phyloP scores from a whole-genome alignment of 345 rosid species.

The Citrus trifoliata region DNA sequence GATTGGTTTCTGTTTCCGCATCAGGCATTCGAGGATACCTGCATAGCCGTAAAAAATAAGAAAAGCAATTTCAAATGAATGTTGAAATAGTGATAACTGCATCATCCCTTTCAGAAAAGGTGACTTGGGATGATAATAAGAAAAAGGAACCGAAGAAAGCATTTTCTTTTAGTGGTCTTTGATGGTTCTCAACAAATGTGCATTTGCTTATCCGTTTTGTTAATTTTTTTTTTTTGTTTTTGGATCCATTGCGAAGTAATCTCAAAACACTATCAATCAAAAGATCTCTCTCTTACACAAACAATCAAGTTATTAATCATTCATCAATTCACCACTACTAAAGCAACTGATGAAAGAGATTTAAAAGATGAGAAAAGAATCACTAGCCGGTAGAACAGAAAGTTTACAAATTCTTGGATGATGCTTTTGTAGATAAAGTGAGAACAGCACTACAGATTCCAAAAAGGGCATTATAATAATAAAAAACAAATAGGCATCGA shows the following conservation, averaged over 20 bases:
- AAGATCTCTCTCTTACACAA: neutral
- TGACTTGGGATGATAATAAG: neutral
- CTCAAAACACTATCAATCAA: neutral
- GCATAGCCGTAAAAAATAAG: slow-evolving; percentile 13
- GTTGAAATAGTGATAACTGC: neutral
- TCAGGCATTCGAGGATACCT: slow-evolving; percentile 53
- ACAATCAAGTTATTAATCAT: neutral
- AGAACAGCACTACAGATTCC: no score
- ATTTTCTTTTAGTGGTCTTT: neutral
- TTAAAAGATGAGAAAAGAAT: neutral
- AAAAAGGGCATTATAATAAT: no score
- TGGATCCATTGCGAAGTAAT: neutral
- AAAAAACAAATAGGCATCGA: no score
- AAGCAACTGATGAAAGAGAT: neutral
- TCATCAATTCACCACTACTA: neutral
- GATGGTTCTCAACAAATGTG: neutral
- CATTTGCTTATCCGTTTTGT: no score
- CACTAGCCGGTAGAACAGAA: neutral
- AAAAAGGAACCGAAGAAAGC: neutral
- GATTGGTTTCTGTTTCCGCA: slow-evolving; percentile 82
- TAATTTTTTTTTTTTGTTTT: neutral
- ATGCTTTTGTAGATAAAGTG: neutral
- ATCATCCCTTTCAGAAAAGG: neutral
- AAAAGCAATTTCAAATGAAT: neutral
- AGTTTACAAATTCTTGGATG: neutral